A percentile compares a stretch with the other conserved stretches of the same genome.
Conservation (phyloP, 495 filamentous ascomycete genomes). For the Penicillium bovifimosum region DNA sequence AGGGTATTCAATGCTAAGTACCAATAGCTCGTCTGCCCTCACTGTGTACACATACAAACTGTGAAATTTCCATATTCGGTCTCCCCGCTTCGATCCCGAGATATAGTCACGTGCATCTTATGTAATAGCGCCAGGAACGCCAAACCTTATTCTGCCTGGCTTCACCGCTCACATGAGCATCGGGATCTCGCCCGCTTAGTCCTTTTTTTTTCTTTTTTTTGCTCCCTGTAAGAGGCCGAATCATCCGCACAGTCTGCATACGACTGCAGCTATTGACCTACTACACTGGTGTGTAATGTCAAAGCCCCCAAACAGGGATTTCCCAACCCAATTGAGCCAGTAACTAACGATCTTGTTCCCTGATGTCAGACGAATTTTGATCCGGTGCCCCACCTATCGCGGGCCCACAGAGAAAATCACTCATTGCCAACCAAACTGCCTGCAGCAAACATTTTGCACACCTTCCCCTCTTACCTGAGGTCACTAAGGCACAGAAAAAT, state of each 20-base stretch:
- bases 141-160: slow-evolving; percentile 12
- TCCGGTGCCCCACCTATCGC: slow-evolving; percentile 20
- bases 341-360: slow-evolving; percentile 4
- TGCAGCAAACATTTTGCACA: slow-evolving; percentile 22
- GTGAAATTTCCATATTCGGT: too few relatives aligned
- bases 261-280: background rate
- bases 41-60: too few relatives aligned
- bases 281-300: slow-evolving; percentile 6
- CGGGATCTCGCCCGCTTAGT: background rate
- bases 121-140: slow-evolving; percentile 8
- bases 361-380: slow-evolving; percentile 30
- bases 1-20: too few relatives aligned
- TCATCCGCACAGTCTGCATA: slow-evolving; percentile 12
- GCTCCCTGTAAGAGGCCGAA: slow-evolving; percentile 2
- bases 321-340: background rate
- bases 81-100: too few relatives aligned
- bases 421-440: slow-evolving; percentile 20
- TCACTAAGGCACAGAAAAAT: slow-evolving; percentile 7
- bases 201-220: background rate
- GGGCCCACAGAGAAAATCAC: slow-evolving; percentile 32
- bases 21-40: too few relatives aligned
- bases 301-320: background rate
- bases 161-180: slow-evolving; percentile 17
- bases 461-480: slow-evolving; percentile 9
- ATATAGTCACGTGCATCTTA: background rate